Conservation (phyloP, 139 green algal genomes). For the Ettlia oleoabundans region DNA sequence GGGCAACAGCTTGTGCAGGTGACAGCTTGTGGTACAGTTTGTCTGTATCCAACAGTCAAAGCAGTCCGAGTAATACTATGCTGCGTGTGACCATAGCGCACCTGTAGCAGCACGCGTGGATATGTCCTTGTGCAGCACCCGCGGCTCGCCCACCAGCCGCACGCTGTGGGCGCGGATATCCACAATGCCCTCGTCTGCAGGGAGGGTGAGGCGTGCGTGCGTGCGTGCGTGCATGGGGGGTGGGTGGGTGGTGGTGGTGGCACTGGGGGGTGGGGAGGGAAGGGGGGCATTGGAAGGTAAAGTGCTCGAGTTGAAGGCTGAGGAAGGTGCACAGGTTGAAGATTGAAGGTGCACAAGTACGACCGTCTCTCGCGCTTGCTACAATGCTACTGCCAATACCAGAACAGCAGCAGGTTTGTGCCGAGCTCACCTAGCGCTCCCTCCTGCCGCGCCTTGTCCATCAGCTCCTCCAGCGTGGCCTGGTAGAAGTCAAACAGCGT, state of each 20-base stretch:
- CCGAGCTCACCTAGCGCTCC: conserved; percentile 47
- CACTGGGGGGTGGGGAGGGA: not conserved
- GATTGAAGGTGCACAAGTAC: no score
- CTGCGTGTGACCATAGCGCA: not conserved
- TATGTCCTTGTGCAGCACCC: conserved; percentile 6
- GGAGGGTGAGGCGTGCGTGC: not conserved
- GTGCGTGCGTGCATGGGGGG: no score
- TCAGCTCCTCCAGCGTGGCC: conserved; percentile 53
- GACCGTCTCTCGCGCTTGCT: not conserved
- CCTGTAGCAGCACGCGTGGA: conserved; percentile 13
- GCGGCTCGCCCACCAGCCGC: conserved; percentile 9
- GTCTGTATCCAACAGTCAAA: no score
- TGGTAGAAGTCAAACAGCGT: conserved; percentile 72
- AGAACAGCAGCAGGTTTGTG: not conserved
- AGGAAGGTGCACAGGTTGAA: no score
- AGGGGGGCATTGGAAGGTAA: not conserved
- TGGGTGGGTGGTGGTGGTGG: no score
- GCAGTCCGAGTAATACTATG: no score
- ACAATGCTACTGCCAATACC: not conserved
- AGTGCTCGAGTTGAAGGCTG: no score
- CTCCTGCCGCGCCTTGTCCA: conserved; percentile 49
- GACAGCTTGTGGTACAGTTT: not conserved
- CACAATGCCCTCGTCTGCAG: conserved; percentile 66
- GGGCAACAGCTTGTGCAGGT: not conserved
- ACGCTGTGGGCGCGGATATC: conserved; percentile 49